phyloP scores from a whole-genome alignment of 2,329 filamentous ascomycete species.

The Calonectria fujianensis region DNA sequence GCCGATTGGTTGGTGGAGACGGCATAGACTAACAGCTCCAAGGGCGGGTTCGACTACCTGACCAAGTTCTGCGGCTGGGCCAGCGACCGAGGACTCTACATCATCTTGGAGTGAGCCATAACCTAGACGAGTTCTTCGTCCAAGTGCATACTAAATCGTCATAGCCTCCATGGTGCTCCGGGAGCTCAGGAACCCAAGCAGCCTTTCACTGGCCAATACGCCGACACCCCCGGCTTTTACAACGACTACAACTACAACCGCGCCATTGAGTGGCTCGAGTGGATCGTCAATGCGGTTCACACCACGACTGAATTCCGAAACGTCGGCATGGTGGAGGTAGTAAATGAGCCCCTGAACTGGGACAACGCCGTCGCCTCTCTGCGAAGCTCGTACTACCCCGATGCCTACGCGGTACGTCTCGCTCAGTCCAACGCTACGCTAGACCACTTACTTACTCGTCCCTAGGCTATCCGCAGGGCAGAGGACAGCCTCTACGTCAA shows the following conservation, averaged over 20 bases:
- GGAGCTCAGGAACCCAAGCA: slow-evolving; percentile 68
- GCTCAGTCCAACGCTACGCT: rapidly evolving
- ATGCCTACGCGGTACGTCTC: slow-evolving; percentile 45
- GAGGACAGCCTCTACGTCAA: slow-evolving; percentile 66
- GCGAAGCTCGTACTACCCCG: slow-evolving; percentile 48
- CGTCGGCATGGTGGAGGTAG: slow-evolving; percentile 75
- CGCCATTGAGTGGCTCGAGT: slow-evolving; percentile 72
- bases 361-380: slow-evolving; percentile 46
- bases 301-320: slow-evolving; percentile 68
- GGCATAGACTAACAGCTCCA: neutral
- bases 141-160: neutral
- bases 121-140: too few species aligned
- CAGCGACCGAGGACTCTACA: slow-evolving; percentile 69
- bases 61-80: slow-evolving; percentile 69
- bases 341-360: slow-evolving; percentile 53
- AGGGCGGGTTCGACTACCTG: slow-evolving; percentile 66
- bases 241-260: slow-evolving; percentile 73
- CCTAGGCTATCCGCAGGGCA: slow-evolving; percentile 65
- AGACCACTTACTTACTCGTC: slow-evolving; percentile 28
- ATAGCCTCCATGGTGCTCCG: slow-evolving; percentile 68
- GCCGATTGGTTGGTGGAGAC: neutral
- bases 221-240: slow-evolving; percentile 70
- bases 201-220: slow-evolving; percentile 67
- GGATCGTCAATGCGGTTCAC: slow-evolving; percentile 73
- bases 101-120: slow-evolving; percentile 67